Base-by-base conservation (phyloP, 2,329 filamentous ascomycete species). In the Apiospora marii region DNA sequence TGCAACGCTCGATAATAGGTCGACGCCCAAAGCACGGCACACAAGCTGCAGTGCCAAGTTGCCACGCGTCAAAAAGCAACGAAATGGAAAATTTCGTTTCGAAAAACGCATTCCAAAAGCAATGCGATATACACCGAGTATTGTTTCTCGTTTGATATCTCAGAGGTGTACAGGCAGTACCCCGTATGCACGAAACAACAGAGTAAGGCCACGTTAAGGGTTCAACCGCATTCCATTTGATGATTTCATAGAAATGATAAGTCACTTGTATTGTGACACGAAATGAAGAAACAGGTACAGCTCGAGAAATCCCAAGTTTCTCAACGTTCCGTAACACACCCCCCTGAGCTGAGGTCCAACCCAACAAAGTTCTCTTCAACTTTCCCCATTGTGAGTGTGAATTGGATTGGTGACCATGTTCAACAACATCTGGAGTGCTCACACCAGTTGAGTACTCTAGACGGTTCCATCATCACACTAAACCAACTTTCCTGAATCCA, bases 1-100 rank as follows among this genome's bases (percentile, higher is more conserved):
- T 64, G 58, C n/a, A 37, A 64, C 34, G 7, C 30, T 64, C 58
- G 19, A 64, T 41, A 64, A 64, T 37, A 64, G 58, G 30, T 61
- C 53, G 53, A 34, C 10, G 27, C 27, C 51, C 53, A 16, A 61
- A 22, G 13, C 24, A 13, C 27, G n/a, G 10, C 22, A 27, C 51
- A 58, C 13, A 14, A 61, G 53, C 53, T n/a, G 51, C 27, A 22
- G 53, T 37, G 53, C 53, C 30, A 37, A n/a, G 30, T 8, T n/a
- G 58, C 58, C 30, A 64, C 58, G 58, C 58, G 58, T 37, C 34
- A n/a, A 5, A 12, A 30, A 22, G 3, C 30, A 30, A 37, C 12
- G 22, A 13, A 22, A 7, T n/a, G 37, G 13, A 37, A n/a, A 19
- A 13, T 64, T 7, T 64, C 58, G 58, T 22, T n/a, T 61, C 6